Evolutionary conservation across 192 early-diverging fungal species (phyloP).

Genomic region (Coemansia sp.): DNA sequence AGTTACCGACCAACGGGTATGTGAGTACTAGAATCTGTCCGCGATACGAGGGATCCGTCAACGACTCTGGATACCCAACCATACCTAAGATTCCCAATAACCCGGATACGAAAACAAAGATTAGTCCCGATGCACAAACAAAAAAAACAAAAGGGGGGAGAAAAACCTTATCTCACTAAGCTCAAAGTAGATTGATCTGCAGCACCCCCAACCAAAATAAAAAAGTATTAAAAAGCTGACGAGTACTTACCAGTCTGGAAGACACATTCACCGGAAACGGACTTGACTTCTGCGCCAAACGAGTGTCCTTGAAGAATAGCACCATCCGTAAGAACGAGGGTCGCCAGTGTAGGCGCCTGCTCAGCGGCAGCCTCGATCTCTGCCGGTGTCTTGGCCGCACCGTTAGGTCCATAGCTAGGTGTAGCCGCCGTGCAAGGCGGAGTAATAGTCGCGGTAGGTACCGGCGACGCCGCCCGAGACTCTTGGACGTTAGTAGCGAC

Average conservation of each 20-base stretch:
- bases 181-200: slow-evolving; percentile 5
- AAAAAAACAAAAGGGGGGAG: neutral
- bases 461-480: slow-evolving; percentile 49
- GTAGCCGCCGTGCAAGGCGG: slow-evolving; percentile 52
- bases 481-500: slow-evolving; percentile 55
- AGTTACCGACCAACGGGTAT: slow-evolving; percentile 97
- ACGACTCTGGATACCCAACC: slow-evolving; percentile 99
- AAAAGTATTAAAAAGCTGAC: neutral
- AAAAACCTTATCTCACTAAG: neutral
- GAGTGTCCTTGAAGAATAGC: slow-evolving; percentile 84
- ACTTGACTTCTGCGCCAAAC: slow-evolving; percentile 89
- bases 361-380: slow-evolving; percentile 37
- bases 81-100: slow-evolving; percentile 59
- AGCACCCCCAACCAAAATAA: neutral
- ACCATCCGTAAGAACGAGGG: slow-evolving; percentile 88
- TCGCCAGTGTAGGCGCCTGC: slow-evolving; percentile 53
- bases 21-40: slow-evolving; percentile 98
- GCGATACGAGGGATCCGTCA: slow-evolving; percentile 97
- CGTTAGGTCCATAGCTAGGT: slow-evolving; percentile 39
- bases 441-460: slow-evolving; percentile 27
- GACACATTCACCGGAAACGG: slow-evolving; percentile 94
- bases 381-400: slow-evolving; percentile 43
- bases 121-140: neutral
- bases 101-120: neutral
- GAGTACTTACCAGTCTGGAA: slow-evolving; percentile 91